These are phyloP conservation scores for Fusarium virguliforme DNA, from an alignment of 2,329 filamentous ascomycete genomes.

Conservation along the genomic window DNA sequence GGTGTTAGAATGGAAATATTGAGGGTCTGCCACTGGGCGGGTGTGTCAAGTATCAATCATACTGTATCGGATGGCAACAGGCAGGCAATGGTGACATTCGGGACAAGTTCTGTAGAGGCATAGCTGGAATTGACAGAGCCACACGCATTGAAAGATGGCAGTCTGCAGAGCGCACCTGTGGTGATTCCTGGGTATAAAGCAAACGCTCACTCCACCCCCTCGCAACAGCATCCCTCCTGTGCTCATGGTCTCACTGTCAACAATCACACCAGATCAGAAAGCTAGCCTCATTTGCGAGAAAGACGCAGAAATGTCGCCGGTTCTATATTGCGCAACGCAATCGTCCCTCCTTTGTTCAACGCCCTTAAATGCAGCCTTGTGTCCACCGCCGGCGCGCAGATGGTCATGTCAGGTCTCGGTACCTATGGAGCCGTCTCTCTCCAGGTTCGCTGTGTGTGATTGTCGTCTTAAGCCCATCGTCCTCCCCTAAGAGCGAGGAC, in stretches of 20 bases:
- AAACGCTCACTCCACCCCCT: background rate
- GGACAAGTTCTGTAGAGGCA: constrained; percentile 11
- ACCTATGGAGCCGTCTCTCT: background rate
- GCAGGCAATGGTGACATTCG: constrained; percentile 1
- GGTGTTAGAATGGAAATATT: constrained; percentile 15
- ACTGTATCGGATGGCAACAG: background rate
- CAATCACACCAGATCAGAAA: constrained; percentile 17
- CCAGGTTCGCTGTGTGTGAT: constrained; percentile 13
- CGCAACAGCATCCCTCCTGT: background rate
- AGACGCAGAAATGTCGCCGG: background rate
- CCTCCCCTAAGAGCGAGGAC: constrained; percentile 95
- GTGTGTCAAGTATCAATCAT: background rate
- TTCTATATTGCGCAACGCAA: constrained; percentile 22
- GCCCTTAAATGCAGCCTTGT: constrained; percentile 34
- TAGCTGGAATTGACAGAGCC: constrained; percentile 22
- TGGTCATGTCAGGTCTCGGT: constrained; percentile 12
- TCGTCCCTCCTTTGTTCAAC: constrained; percentile 21
- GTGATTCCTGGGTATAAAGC: constrained; percentile 17
- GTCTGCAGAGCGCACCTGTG: constrained; percentile 20
- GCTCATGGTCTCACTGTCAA: constrained; percentile 12
- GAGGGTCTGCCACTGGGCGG: constrained; percentile 6
- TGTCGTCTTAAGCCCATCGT: constrained; percentile 41
- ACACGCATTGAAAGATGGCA: constrained; percentile 22
- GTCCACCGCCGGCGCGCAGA: constrained; percentile 13
- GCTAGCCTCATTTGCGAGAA: constrained; percentile 14